Evolutionary conservation across 23 red algal species (phyloP), one percentile per base, ranked within the genome.

Genomic region (Agarophyton chilense): DNA sequence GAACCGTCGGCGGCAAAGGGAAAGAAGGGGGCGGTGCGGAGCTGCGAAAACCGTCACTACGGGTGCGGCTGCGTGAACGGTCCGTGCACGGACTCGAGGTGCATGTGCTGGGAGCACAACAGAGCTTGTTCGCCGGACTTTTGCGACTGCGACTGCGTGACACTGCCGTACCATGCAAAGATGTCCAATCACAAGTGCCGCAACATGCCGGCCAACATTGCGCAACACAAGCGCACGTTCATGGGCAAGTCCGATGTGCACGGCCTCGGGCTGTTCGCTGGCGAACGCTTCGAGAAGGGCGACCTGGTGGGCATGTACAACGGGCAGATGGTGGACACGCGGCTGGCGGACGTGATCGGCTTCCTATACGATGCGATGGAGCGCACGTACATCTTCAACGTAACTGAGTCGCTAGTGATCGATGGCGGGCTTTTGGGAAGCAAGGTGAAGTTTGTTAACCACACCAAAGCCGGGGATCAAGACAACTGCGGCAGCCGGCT

Each of bases 401-500:
- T 91, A 25, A 91, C 88, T 14, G 88, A 91, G 64, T 82, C 75
- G 50, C 60, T 91, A 12, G 88, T 91, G 45, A 80, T 80, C 50
- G 88, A 91, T 50, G 88, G 76, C 21, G 88, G 88, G 28, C 49
- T 91, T 49, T 25, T 91, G 29, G 88, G 88, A 24, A 91, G 75
- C 76, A 91, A 91, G 77, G 77, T 75, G 43, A 91, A 91, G 77
- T 91, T 91, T 53, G 45, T 74, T 6, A 91, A 91, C 61, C 77
- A 82, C 46, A 82, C 77, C 34, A 91, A 70, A 45, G 11, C 55
- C 17, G 76, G 88, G 26, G 76, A 49, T 3, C 26, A 12, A 0
- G 88, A 91, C 31, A 91, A 91, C 77, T 82, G 76, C 46, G 88
- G 44, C 62, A 91, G 88, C 79, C 60, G 70, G 34, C 76, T 82